Conservation (phyloP, 2,329 filamentous ascomycete species). For the Ambrosiella cleistominuta region DNA sequence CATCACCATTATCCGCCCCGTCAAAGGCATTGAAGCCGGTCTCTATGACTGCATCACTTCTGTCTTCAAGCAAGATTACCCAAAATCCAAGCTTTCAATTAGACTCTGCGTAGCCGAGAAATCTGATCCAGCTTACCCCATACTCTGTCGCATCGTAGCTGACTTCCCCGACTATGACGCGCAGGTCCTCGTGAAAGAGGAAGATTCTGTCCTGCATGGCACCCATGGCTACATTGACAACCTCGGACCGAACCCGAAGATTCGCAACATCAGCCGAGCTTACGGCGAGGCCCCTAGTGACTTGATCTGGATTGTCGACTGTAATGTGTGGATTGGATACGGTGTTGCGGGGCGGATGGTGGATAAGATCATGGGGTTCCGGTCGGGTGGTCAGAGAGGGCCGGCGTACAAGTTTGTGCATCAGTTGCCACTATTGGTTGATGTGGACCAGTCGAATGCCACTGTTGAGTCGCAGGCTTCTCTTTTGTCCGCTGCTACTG, state of each 20-base stretch:
- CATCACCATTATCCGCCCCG: conserved; percentile 79
- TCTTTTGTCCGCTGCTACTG: not conserved
- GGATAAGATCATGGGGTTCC: conserved; percentile 60
- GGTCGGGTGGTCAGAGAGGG: conserved; percentile 26
- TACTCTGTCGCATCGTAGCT: conserved; percentile 50
- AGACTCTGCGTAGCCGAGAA: conserved; percentile 65
- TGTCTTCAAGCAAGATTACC: conserved; percentile 70
- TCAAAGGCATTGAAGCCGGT: conserved; percentile 78
- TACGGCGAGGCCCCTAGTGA: conserved; percentile 80
- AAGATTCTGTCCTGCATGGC: conserved; percentile 53
- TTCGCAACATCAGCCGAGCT: conserved; percentile 84
- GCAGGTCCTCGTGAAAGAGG: conserved; percentile 60
- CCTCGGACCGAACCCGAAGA: conserved; percentile 94
- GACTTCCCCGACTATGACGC: conserved; percentile 60
- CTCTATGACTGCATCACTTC: conserved; percentile 86
- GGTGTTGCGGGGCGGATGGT: conserved; percentile 78
- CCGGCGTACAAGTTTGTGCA: conserved; percentile 78
- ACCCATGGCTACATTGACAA: conserved; percentile 31
- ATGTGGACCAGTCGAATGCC: conserved; percentile 28
- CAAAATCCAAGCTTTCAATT: conserved; percentile 55
- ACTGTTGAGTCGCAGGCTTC: conserved; percentile 9
- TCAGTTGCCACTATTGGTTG: conserved; percentile 78
- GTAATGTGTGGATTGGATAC: conserved; percentile 79
- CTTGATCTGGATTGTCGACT: conserved; percentile 87
- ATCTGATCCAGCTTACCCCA: conserved; percentile 58